Conservation (phyloP, 768 basidiomycete genomes). For the Holtermannia corniformis region DNA sequence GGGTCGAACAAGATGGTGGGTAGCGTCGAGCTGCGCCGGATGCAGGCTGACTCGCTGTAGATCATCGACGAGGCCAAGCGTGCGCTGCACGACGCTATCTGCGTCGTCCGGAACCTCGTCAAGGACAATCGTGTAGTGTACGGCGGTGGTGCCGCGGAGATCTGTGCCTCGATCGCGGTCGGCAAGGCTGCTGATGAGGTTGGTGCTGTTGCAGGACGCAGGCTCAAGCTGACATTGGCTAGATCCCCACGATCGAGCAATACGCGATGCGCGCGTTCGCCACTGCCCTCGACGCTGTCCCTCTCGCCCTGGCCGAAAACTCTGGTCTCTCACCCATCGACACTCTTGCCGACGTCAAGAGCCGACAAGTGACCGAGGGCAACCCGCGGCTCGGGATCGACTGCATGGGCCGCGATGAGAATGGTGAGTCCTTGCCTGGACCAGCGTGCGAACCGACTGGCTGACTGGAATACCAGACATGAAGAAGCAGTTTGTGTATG, state of each 20-base stretch:
- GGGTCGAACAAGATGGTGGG: conserved; percentile 97
- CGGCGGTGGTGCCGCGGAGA: conserved; percentile 96
- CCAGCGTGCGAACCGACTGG: neutral
- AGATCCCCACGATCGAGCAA: conserved; percentile 97
- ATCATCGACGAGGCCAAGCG: conserved; percentile 99
- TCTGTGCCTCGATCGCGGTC: conserved; percentile 87
- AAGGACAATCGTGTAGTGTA: conserved; percentile 95
- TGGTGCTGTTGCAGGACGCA: conserved; percentile 7
- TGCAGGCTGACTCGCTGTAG: conserved; percentile 44
- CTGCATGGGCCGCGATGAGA: conserved; percentile 73
- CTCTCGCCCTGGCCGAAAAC: conserved; percentile 94
- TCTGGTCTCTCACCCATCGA: conserved; percentile 93
- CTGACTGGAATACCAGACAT: conserved; percentile 57
- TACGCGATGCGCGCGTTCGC: conserved; percentile 99
- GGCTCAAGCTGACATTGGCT: neutral
- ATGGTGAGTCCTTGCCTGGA: conserved; percentile 51
- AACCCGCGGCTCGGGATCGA: conserved; percentile 87
- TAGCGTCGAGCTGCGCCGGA: neutral
- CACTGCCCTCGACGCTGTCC: conserved; percentile 86
- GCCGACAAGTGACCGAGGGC: conserved; percentile 74
- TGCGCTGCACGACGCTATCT: conserved; percentile 93
- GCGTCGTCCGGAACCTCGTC: conserved; percentile 89
- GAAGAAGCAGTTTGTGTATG: conserved; percentile 94
- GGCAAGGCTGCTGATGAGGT: conserved; percentile 90
- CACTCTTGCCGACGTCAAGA: conserved; percentile 91